Evolutionary conservation across 2,329 filamentous ascomycete species (phyloP).

Genomic region (Neopestalotiopsis clavispora): DNA sequence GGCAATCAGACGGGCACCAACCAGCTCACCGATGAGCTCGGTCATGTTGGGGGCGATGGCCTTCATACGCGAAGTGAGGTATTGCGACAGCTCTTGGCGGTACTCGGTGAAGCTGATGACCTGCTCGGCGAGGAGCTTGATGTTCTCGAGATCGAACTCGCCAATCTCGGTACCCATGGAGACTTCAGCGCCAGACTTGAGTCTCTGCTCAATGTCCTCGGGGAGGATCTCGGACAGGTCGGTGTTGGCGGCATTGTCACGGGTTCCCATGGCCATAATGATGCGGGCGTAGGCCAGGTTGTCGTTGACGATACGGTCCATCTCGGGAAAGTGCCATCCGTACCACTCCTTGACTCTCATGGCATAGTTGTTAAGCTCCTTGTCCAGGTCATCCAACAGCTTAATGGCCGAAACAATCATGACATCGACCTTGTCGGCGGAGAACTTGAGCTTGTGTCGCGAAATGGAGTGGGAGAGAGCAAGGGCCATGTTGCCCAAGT

Average conservation of each 20-base stretch:
- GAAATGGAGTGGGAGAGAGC: slow-evolving; percentile 97
- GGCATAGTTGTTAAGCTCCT: slow-evolving; percentile 97
- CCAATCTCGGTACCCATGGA: slow-evolving; percentile 99
- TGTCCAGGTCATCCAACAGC: slow-evolving; percentile 93
- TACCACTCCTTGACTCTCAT: slow-evolving; percentile 99
- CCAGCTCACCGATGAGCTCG: slow-evolving; percentile 87
- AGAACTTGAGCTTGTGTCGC: slow-evolving; percentile 98
- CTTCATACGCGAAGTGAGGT: slow-evolving; percentile 91
- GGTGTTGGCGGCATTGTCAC: slow-evolving; percentile 74
- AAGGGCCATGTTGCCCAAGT: slow-evolving; percentile 91
- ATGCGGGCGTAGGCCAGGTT: slow-evolving; percentile 93
- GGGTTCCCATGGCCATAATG: slow-evolving; percentile 87
- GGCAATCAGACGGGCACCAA: slow-evolving; percentile 92
- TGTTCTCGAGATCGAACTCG: slow-evolving; percentile 89
- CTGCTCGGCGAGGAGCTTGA: slow-evolving; percentile 88
- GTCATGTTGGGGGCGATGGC: slow-evolving; percentile 97
- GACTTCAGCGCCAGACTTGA: slow-evolving; percentile 94
- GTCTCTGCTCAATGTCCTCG: slow-evolving; percentile 88
- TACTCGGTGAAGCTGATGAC: slow-evolving; percentile 93
- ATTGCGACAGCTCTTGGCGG: slow-evolving; percentile 83
- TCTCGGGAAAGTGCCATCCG: slow-evolving; percentile 98
- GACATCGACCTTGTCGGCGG: slow-evolving; percentile 96
- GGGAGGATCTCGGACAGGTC: slow-evolving; percentile 91
- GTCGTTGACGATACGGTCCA: slow-evolving; percentile 96
- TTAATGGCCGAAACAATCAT: slow-evolving; percentile 99